Base-by-base conservation (phyloP, 352 stramenopile genomes). In the Phytopythium ostracodes region DNA sequence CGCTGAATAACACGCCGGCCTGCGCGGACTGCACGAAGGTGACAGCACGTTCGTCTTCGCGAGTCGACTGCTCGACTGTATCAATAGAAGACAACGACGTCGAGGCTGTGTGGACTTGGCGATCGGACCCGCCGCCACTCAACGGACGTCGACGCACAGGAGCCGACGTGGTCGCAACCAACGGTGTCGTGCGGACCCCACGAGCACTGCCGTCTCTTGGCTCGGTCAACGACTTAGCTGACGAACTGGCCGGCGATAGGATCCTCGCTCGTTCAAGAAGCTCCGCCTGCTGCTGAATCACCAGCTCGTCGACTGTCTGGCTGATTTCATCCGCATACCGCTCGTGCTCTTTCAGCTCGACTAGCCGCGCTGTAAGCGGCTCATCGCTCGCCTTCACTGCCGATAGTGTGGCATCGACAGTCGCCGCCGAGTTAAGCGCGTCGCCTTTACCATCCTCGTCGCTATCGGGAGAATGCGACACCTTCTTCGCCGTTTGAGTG, bases 301-400 rank as follows among this genome's bases (percentile, higher is more conserved):
- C 66, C 4, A 53, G 56, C 44, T 76, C 70, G 58, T 71, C 52
- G 35, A 58, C 69, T 11, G 36, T 55, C 46, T 60, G 51, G 14
- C 63, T 68, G 36, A 76, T 76, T 46, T 71, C 63, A 49, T 61
- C 60, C 38, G 70, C 70, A 22, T 67, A 76, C 2, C 60, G 47
- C 44, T 73, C 70, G 44, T 67, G 70, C 33, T 76, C 70, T 62
- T 63, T 76, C 18, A 63, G 42, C 4, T 67, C 59, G 50, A 76
- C 38, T 18, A 52, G 9, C 42, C 27, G 36, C 4, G 36, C 25
- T 8, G 55, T 60, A 8, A 52, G 6, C 5, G 18, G 15, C 24
- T 60, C 25, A 1, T n/a, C 55, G 27, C 17, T 42, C 10, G 25
- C 4, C 25, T 51, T 27, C 6, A 5, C 18, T 18, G 38, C 20